Evolutionary conservation across 2,329 filamentous ascomycete species (phyloP), one percentile per base, ranked within the genome.

Genomic region (Penicillium sp.): DNA sequence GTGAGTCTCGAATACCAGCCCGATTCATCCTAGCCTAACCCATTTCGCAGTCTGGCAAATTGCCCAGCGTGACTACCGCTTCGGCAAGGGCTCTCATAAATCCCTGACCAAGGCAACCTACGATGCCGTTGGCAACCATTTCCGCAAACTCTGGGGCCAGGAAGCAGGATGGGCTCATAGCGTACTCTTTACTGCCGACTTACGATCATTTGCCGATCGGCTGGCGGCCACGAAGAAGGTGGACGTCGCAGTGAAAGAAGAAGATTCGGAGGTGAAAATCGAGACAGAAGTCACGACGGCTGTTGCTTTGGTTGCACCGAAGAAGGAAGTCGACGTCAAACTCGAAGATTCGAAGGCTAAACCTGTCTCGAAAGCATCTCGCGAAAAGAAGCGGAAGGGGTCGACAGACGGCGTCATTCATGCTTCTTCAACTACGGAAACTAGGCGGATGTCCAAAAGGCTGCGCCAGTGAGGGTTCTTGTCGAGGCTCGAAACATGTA

Each of bases 101-200:
- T 91, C 88, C 38, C 77, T 98, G 52, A 96, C 86, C 11, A 94
- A 94, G 63, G 80, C 78, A 32, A 90, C 88, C 53, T 97, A 98
- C 62, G 85, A 93, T 64, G 87, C 89, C 0, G 82, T 98, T 11
- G 93, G 87, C 0, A 87, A 95, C 53, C 86, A 94, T 60, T 98
- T 98, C 61, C 80, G 93, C 45, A 77, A 77, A 29, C 76, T 97
- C 0, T 98, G 94, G 93, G 93, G 93, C 0, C 80, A 85, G 48
- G 87, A 97, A 60, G 93, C 93, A 1, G 93, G 93, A 1, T 98
- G 94, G 94, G 93, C 94, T 8, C 93, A 98, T 71, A 95, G 88
- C 2, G 93, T 98, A 7, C 75, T 98, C 10, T 98, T 98, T 63
- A 95, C 93, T 0, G 94, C 93, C 0, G 90, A 98, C 63, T 69